Conservation (phyloP, 192 early-diverging fungal genomes). For the Lobosporangium transversale region DNA sequence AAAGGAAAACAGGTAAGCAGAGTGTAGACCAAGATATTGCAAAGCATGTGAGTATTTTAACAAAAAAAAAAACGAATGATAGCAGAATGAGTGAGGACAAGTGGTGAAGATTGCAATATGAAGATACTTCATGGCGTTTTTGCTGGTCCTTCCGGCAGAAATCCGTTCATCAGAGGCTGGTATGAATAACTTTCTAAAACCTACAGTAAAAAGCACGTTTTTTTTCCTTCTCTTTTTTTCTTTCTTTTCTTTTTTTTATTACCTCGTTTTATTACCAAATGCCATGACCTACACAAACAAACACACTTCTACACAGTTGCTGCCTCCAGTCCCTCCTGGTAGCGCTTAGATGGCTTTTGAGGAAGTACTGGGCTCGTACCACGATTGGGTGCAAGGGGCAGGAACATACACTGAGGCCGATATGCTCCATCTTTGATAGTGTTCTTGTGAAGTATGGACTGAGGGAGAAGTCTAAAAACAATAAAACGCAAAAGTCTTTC, state of each 20-base stretch:
- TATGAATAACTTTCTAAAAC: no score
- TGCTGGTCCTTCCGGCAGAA: no score
- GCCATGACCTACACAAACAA: background rate
- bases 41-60: background rate
- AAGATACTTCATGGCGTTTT: no score
- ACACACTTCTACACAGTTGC: background rate
- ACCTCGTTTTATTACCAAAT: background rate
- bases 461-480: constrained; percentile 23
- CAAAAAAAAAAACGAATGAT: background rate
- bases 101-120: no score
- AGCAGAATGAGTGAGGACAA: no score
- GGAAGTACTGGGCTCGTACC: constrained; percentile 22
- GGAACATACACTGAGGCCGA: constrained; percentile 15
- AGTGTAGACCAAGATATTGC: no score
- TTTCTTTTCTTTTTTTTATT: background rate
- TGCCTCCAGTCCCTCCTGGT: constrained; percentile 3
- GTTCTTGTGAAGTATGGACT: constrained; percentile 31
- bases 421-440: constrained; percentile 28
- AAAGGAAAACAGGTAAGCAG: background rate
- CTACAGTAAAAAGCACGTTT: no score
- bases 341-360: constrained; percentile 24
- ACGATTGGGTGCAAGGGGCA: constrained; percentile 14
- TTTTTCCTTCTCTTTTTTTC: background rate
- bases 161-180: no score
- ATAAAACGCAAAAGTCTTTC: constrained; percentile 23